Conservation (phyloP, 2,329 filamentous ascomycete genomes). For the Macrophomina tecta region DNA sequence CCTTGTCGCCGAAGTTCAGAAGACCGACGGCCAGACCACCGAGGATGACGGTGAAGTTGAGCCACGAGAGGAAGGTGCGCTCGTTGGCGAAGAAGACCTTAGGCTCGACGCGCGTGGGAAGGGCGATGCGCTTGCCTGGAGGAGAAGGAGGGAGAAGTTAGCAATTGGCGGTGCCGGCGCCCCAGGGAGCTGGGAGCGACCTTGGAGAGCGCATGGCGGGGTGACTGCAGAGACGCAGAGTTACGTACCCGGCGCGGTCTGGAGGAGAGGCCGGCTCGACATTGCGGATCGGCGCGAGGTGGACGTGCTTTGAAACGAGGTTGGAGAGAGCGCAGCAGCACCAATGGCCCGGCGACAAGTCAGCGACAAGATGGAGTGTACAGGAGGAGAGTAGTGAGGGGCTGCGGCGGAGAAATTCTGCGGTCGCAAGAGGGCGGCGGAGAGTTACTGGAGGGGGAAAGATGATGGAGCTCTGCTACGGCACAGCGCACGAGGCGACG, state of each 20-base stretch:
- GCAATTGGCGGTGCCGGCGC: slow-evolving; percentile 29
- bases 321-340: background rate
- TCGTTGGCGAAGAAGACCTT: slow-evolving; percentile 99
- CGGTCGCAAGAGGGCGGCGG: background rate
- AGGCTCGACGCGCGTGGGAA: slow-evolving; percentile 96
- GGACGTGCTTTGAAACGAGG: slow-evolving; percentile 23
- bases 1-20: slow-evolving; percentile 94
- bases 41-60: slow-evolving; percentile 99
- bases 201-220: slow-evolving; percentile 2
- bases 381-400: background rate
- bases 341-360: slow-evolving; percentile 6
- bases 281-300: slow-evolving; percentile 59
- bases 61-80: slow-evolving; percentile 98
- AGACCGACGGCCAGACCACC: slow-evolving; percentile 95
- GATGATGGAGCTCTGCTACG: background rate
- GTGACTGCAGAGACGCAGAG: slow-evolving; percentile 4
- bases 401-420: background rate
- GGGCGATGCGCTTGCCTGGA: slow-evolving; percentile 94
- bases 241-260: slow-evolving; percentile 82
- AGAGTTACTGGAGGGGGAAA: background rate
- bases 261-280: slow-evolving; percentile 96
- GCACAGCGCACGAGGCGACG: slow-evolving; percentile 13
- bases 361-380: background rate
- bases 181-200: background rate
- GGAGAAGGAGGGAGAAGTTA: slow-evolving; percentile 24